phyloP scores from a whole-genome alignment of 1,284 basidiomycete species.

The Cronartium ribicola region DNA sequence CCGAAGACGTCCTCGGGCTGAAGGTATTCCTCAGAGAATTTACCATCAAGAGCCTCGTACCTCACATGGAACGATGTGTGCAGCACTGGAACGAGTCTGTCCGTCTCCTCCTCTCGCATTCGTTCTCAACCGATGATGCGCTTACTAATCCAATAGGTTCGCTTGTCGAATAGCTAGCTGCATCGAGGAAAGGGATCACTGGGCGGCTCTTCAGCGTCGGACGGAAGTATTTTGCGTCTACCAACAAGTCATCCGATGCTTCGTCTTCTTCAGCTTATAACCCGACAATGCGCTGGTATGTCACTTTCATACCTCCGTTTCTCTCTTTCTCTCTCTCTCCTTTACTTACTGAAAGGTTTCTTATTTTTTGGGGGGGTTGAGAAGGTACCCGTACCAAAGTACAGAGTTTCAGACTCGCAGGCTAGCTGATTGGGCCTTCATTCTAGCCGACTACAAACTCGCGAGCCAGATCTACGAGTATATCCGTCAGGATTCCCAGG shows the following conservation, averaged over 20 bases:
- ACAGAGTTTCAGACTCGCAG: slow-evolving; percentile 58
- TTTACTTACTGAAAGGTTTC: slow-evolving; percentile 47
- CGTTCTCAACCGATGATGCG: too few species aligned
- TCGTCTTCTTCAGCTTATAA: slow-evolving; percentile 51
- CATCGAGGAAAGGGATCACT: slow-evolving; percentile 78
- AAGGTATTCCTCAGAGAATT: slow-evolving; percentile 83
- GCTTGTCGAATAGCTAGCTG: slow-evolving; percentile 61
- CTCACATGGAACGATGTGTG: slow-evolving; percentile 93
- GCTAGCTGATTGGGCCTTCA: slow-evolving; percentile 92
- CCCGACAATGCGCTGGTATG: slow-evolving; percentile 47
- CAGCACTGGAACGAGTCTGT: slow-evolving; percentile 87
- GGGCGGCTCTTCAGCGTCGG: slow-evolving; percentile 75
- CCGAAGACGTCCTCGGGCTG: slow-evolving; percentile 73
- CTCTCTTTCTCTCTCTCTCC: slow-evolving; percentile 22
- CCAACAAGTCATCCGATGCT: slow-evolving; percentile 47
- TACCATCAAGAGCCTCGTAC: slow-evolving; percentile 80
- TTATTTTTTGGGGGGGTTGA: neutral
- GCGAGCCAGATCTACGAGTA: slow-evolving; percentile 81
- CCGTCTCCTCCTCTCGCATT: neutral
- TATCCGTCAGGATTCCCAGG: slow-evolving; percentile 56
- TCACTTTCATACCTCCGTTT: slow-evolving; percentile 22
- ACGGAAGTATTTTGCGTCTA: slow-evolving; percentile 54
- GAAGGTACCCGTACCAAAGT: slow-evolving; percentile 54
- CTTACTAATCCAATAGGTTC: neutral
- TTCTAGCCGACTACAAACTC: slow-evolving; percentile 81